Base-by-base conservation (phyloP, 331 rosid species). In the Malus hybrid region DNA sequence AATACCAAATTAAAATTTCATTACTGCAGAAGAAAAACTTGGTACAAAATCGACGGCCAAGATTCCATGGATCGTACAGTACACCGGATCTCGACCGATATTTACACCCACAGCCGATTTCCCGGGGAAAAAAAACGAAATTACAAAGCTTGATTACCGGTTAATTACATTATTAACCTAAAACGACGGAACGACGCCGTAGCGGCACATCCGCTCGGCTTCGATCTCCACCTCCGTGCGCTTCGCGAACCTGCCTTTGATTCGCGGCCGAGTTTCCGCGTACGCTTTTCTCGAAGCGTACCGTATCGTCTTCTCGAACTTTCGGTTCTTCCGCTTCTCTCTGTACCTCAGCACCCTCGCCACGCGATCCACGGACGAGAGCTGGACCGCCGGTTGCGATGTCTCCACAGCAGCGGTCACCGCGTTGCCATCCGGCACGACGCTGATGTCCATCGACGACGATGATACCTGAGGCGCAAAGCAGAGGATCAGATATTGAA, bases 311-410 rank as follows among this genome's bases (percentile, higher is more conserved):
- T 94, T 94, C 92, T 92, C 92, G 87, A 94, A 94, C 84, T 89
- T 94, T 48, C 99, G 50, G 76, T 90, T 94, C 97, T 94, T 94
- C 79, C 99, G 89, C 90, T 94, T 94, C 90, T 94, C 97, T 34
- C 91, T 87, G 84, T 94, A 94, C 93, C 99, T 94, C 86, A 92
- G 69, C 56, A 94, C 99, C 80, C 93, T 87, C 16, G 97, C 97
- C 73, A 87, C 97, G 54, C 99, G 79, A 69, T 92, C 99, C 15
- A 92, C 96, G 42, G 95, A 76, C 28, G 97, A 88, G 8, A 85
- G 75, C 85, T 76, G 96, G 50, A 87, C 83, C 75, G 89, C 29
- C 66, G 55, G 86, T 4, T 55, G 80, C 11, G 79, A 71, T 6
- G 83, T 44, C 18, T 79, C 88, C 33, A 34, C 36, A 10, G 22